phyloP scores from a whole-genome alignment of 371 early-diverging fungal genomes.

The Rhizomucor pusillus region DNA sequence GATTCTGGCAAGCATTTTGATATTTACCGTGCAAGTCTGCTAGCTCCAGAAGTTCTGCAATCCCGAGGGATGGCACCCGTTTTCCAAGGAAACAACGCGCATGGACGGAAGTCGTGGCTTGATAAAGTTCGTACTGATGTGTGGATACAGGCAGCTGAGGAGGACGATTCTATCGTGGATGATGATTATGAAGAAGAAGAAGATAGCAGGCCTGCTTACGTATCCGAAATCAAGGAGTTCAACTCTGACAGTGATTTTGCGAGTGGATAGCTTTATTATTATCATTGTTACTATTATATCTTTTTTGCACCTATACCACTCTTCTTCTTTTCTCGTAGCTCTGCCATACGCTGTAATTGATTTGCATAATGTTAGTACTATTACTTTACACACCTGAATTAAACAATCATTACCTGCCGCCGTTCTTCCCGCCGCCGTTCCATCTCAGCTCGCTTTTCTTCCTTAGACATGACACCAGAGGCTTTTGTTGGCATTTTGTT shows the following conservation, averaged over 20 bases:
- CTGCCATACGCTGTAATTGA: slow-evolving; percentile 43
- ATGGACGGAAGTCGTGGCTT: not conserved
- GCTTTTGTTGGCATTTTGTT: slow-evolving; percentile 3
- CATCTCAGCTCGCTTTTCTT: slow-evolving; percentile 51
- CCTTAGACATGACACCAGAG: slow-evolving; percentile 31
- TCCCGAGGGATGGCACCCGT: not conserved
- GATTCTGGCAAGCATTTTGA: not conserved
- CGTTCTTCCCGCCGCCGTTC: slow-evolving; percentile 62
- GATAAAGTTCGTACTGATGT: not conserved
- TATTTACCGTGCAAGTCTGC: not conserved
- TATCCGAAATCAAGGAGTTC: slow-evolving; percentile 5
- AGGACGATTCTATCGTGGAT: slow-evolving; percentile 15
- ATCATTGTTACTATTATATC: slow-evolving; percentile 5
- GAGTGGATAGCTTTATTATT: not conserved
- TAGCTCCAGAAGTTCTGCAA: not conserved
- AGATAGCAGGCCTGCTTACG: slow-evolving; percentile 4
- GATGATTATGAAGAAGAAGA: slow-evolving; percentile 18
- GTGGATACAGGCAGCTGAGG: slow-evolving; percentile 3
- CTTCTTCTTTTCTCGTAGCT: slow-evolving; percentile 50
- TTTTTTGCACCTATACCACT: slow-evolving; percentile 43
- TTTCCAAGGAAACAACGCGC: not conserved
- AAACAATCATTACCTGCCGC: slow-evolving; percentile 43
- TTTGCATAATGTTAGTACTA: not conserved
- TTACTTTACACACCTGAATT: no score
- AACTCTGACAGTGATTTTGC: slow-evolving; percentile 1